A percentile compares a stretch with the other conserved stretches of the same genome.
These are phyloP conservation scores for Aureobasidium sp. DNA, from an alignment of 2,329 filamentous ascomycete species.

Conservation along the genomic window DNA sequence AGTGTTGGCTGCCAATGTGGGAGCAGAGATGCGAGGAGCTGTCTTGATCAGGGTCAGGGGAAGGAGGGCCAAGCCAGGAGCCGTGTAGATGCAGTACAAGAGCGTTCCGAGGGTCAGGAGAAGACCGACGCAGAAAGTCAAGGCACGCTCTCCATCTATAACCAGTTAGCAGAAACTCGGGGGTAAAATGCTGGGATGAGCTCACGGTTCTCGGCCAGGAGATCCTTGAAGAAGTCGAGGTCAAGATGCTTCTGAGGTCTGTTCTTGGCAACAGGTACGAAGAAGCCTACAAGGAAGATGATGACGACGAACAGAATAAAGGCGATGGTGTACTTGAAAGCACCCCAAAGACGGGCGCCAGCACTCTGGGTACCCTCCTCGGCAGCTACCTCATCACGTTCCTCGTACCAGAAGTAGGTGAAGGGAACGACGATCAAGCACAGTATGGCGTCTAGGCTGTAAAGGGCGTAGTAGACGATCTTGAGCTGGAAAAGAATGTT, in stretches of 20 bases:
- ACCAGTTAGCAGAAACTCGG: conserved; percentile 10
- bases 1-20: conserved; percentile 67
- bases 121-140: conserved; percentile 85
- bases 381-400: conserved; percentile 84
- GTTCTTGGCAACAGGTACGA: conserved; percentile 71
- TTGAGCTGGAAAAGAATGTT: conserved; percentile 73
- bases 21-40: conserved; percentile 75
- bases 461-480: conserved; percentile 86
- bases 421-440: conserved; percentile 89
- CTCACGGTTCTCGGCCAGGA: conserved; percentile 72
- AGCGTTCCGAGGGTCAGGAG: conserved; percentile 79
- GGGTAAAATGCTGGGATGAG: conserved; percentile 12
- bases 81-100: conserved; percentile 82
- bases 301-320: conserved; percentile 74
- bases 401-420: conserved; percentile 96
- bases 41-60: conserved; percentile 90
- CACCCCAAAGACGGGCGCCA: conserved; percentile 65
- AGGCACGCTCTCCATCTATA: conserved; percentile 73
- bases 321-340: conserved; percentile 80
- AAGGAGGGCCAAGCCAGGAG: conserved; percentile 76
- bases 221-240: conserved; percentile 82
- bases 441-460: conserved; percentile 82
- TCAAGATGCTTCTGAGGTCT: conserved; percentile 59
- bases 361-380: conserved; percentile 69
- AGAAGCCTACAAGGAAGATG: conserved; percentile 87